Percentiles rank a stretch among this genome's conserved stretches.
Conservation (phyloP, 2,329 filamentous ascomycete genomes). For the Exutisphaerella laricina region DNA sequence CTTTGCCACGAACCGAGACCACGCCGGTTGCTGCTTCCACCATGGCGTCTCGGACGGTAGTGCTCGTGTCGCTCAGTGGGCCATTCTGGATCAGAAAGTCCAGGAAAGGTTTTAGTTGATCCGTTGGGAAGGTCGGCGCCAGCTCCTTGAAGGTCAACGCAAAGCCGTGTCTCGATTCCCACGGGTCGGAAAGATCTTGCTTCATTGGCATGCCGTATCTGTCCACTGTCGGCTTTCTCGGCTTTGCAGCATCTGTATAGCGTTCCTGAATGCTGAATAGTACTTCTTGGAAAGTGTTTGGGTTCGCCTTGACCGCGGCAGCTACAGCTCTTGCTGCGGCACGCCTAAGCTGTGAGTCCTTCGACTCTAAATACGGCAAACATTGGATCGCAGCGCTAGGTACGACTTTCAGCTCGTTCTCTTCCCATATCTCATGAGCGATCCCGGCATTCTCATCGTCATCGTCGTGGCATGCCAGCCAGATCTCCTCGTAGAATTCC, state of each 20-base stretch:
- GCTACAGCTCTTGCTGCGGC: constrained; percentile 78
- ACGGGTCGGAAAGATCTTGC: constrained; percentile 78
- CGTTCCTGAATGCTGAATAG: constrained; percentile 61
- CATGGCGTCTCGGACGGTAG: constrained; percentile 78
- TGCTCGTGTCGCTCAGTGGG: constrained; percentile 77
- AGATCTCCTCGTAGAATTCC: constrained; percentile 82
- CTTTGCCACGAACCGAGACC: constrained; percentile 74
- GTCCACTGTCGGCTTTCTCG: constrained; percentile 76
- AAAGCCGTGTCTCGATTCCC: constrained; percentile 86
- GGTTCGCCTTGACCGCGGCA: constrained; percentile 61
- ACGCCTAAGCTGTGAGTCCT: constrained; percentile 74
- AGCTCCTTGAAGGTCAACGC: constrained; percentile 82
- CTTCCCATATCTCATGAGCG: constrained; percentile 88
- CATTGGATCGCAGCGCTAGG: constrained; percentile 57
- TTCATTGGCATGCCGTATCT: constrained; percentile 93
- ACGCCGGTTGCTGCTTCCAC: constrained; percentile 78
- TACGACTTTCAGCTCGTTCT: constrained; percentile 71
- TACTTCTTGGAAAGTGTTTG: constrained; percentile 55
- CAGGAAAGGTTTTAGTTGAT: constrained; percentile 70
- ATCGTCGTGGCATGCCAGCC: constrained; percentile 89
- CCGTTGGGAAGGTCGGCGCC: constrained; percentile 60
- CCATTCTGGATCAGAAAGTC: constrained; percentile 80
- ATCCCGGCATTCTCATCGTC: constrained; percentile 79
- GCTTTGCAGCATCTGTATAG: constrained; percentile 76
- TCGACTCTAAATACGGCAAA: constrained; percentile 71